Evolutionary conservation across 2,329 filamentous ascomycete genomes (phyloP).

Genomic region (Fusarium cicatricum): DNA sequence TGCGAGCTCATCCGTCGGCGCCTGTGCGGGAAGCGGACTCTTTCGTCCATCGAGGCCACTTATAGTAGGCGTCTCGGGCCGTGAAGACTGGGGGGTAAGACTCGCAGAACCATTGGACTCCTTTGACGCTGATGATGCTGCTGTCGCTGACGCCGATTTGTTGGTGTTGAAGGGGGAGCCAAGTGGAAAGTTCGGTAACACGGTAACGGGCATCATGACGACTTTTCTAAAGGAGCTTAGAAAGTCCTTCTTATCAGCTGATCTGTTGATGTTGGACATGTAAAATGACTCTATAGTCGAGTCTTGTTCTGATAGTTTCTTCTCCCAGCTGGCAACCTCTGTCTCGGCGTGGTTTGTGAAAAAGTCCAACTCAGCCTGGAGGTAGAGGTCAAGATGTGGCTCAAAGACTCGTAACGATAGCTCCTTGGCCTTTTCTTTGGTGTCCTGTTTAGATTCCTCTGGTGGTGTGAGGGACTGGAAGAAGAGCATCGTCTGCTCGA

Average conservation of each 20-base stretch:
- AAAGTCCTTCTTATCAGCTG: constrained; percentile 96
- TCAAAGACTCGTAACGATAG: constrained; percentile 82
- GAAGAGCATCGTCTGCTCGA: constrained; percentile 85
- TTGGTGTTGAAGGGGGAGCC: constrained; percentile 64
- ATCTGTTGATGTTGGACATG: constrained; percentile 93
- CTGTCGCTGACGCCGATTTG: constrained; percentile 45
- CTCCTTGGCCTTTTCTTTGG: constrained; percentile 70
- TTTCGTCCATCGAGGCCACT: constrained; percentile 50
- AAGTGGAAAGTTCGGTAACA: constrained; percentile 74
- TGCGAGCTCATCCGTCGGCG: constrained; percentile 88
- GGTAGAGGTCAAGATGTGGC: constrained; percentile 90
- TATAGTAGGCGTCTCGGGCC: constrained; percentile 59
- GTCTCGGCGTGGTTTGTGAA: constrained; percentile 80
- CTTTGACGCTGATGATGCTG: constrained; percentile 21
- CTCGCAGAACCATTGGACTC: constrained; percentile 41
- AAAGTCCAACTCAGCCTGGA: constrained; percentile 88
- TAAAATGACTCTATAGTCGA: constrained; percentile 91
- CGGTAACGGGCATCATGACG: constrained; percentile 98
- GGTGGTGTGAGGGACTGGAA: constrained; percentile 75
- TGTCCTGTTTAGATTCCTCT: constrained; percentile 66
- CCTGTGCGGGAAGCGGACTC: constrained; percentile 63
- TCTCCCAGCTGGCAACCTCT: constrained; percentile 88
- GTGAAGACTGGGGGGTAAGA: constrained; percentile 52
- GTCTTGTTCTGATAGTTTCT: constrained; percentile 89
- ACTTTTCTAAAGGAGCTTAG: constrained; percentile 97